phyloP scores from a whole-genome alignment of 139 green algal species.

The Chlamydomonas sp. region DNA sequence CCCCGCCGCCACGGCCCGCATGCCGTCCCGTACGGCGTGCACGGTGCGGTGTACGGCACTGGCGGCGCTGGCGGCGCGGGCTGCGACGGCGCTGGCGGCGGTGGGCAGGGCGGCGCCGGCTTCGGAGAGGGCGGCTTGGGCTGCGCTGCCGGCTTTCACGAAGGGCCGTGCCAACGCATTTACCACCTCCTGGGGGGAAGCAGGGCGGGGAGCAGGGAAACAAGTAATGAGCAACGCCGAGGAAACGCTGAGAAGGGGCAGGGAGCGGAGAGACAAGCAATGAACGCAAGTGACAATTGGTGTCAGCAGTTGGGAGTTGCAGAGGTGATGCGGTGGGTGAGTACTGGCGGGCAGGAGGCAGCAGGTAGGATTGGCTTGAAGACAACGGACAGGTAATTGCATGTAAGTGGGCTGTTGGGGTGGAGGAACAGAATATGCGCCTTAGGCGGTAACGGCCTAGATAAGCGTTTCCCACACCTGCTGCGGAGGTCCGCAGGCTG shows the following conservation, averaged over 20 bases:
- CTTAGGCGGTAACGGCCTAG: too few relatives aligned
- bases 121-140: background rate
- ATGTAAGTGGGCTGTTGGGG: background rate
- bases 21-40: background rate
- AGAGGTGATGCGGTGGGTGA: background rate
- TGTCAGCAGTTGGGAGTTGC: background rate
- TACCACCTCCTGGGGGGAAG: conserved; percentile 2
- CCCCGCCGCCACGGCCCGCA: background rate
- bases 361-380: too few relatives aligned
- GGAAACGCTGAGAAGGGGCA: too few relatives aligned
- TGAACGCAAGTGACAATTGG: too few relatives aligned
- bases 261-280: too few relatives aligned
- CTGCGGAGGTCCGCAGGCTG: too few relatives aligned
- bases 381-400: too few relatives aligned
- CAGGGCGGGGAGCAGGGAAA: too few relatives aligned
- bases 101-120: background rate
- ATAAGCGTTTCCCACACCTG: too few relatives aligned
- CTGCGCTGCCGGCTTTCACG: background rate
- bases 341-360: too few relatives aligned
- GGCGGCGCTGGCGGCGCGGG: background rate
- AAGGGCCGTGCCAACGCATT: conserved; percentile 22
- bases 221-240: too few relatives aligned
- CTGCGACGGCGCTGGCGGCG: background rate
- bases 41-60: background rate
- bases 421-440: background rate